Evolutionary conservation across 1,139 yeast species (phyloP), one percentile per base, ranked within the genome.

Genomic region (Kurtzmaniella quercitrusa): DNA sequence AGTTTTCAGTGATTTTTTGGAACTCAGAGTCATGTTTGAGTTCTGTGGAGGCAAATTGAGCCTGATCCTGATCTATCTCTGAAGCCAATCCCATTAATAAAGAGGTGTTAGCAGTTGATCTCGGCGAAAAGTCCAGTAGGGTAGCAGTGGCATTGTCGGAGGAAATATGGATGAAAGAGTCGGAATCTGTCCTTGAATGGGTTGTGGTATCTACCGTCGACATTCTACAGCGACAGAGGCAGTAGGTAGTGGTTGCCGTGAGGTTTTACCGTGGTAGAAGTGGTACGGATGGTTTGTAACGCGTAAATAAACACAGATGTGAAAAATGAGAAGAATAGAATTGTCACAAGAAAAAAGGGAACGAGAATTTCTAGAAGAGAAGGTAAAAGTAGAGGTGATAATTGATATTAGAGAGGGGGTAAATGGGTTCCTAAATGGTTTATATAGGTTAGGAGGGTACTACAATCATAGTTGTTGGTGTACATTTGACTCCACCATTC

Each of bases 11-110:
- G 14, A 27, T 27, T 27, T 10, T 27, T 27, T 27, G 31, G 14
- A 11, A 27, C n/a, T 10, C 31, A 27, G 31, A 27, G 31, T 27
- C 31, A n/a, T 10, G 14, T 27, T 27, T 12, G n/a, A 10, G 5
- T 11, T 10, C 14, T 27, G 10, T 27, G 10, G 31, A 4, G n/a
- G 12, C 31, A 27, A 12, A 27, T 5, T 21, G 23, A 21, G 23
- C 23, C 4, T 27, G 25, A 12, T 17, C 33, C 21, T 14, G 14
- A 16, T 59, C 64, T 18, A 59, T 51, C 18, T 48, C 50, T 31
- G 50, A 46, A 2, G 60, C 64, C 42, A 59, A 54, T 21, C 50
- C 44, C 48, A 59, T 46, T 39, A 58, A 49, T 21, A 50, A 43
- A 2, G 54, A 46, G 2, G 54, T 54, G 15, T 45, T 29, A 11